Base-by-base conservation (phyloP, 2,329 filamentous ascomycete genomes). In the Coleophoma eucalyptorum region DNA sequence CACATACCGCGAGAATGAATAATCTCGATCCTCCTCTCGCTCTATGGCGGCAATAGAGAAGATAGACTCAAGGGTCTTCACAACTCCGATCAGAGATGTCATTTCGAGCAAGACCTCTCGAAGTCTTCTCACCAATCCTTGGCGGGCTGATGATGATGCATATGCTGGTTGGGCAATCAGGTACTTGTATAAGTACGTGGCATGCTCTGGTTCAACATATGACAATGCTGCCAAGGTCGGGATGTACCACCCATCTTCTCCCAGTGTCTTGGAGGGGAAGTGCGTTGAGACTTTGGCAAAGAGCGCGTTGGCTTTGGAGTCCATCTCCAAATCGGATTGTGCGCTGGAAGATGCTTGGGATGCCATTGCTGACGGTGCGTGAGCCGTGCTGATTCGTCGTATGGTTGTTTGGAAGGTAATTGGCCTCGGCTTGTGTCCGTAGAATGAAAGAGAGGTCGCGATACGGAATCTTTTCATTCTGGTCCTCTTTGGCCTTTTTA, bases 101-200 rank as follows among this genome's bases (percentile, higher is more conserved):
- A 73, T 67, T 65, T 86, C 85, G 51, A 87, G 64, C 12, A 86
- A 68, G 0, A 74, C 75, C 64, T 86, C 83, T 41, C 83, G 74
- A 2, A 83, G 58, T 3, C 78, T 67, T 2, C 74, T 72, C 49
- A 81, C 67, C 7, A 83, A 67, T 0, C 62, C 63, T 58, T 80
- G 66, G 11, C 79, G 72, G 13, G 73, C 63, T 1, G 66, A 67
- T 0, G 74, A 54, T 0, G 71, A 74, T 1, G 67, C 57, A 57
- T 72, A 76, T 38, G 72, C 64, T 0, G 77, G 72, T 53, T 78
- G 70, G 40, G 66, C 62, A 59, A 74, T 77, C 34, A 86, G 72
- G 57, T 83, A 69, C 11, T 70, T 72, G 67, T 85, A 85, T 1
- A 86, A 74, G 12, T 75, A 67, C 21, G 73, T 72, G 16, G 75